Base-by-base conservation (phyloP, 2,329 filamentous ascomycete genomes). In the Dothideomycetidae sp. region DNA sequence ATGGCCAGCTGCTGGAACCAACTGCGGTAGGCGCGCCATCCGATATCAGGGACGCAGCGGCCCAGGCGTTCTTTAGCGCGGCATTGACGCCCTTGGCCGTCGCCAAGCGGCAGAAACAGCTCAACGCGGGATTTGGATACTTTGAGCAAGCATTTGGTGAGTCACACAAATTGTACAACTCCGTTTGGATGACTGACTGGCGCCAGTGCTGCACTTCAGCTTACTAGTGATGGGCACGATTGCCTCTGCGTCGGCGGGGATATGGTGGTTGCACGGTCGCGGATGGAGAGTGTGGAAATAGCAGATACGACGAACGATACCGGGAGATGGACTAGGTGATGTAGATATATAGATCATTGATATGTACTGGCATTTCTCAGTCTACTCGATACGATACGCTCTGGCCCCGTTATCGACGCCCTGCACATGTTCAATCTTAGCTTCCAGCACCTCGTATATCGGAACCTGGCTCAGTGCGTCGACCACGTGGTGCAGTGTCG, bases 401-500 rank as follows among this genome's bases (percentile, higher is more conserved):
- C 46, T 46, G 15, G 52, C 56, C 3, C 70, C 56, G 46, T 70
- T 67, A 4, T 63, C 59, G 1, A 71, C 69, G 0, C 71, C 71
- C 10, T 50, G 54, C 0, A 70, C 71, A 45, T 71, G 63, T 0
- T 70, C 66, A 2, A 75, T 56, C 53, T 69, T 73, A 1, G 64
- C 71, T 19, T 63, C 58, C 3, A 76, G 54, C 28, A 77, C 52
- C 39, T 67, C 65, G 46, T 70, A 74, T 2, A 75, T 52, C 0
- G 72, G 73, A 3, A 78, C 57, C 44, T 72, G 67, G 1, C 63
- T 62, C 39, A 77, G 50, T 10, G 63, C 57, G 13, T 55, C 52
- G 4, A 71, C 55, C 5, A 78, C 54, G 48, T 77, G 69, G 47
- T 78, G 71, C 36, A 78, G 53, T 2, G 73, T 78, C 0, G 74